Evolutionary conservation across 768 basidiomycete genomes (phyloP), one percentile per base, ranked within the genome.

Genomic region (Clitopilus hobsonii): DNA sequence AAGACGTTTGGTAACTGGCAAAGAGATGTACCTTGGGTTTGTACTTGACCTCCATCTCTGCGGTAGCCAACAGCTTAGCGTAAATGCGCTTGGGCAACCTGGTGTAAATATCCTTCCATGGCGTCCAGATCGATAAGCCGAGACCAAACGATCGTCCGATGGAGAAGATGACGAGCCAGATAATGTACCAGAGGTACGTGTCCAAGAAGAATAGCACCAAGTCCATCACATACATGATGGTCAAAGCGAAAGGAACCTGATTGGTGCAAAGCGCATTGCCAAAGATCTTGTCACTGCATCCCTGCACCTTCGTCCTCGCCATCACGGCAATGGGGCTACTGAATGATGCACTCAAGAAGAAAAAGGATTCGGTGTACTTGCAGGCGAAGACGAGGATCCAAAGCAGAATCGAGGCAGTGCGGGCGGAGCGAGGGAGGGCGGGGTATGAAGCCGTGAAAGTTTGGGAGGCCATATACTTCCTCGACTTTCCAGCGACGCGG

Each of bases 201-300:
- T 99, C 97, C 74, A 99, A 76, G 85, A 99, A 99, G 86, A 98
- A 99, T 62, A 99, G 78, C 55, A 92, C 79, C 60, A 99, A 74
- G 67, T 99, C 97, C 97, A 99, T 98, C 71, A 97, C 69, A 76
- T 96, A 98, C 96, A 98, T 99, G 80, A 98, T 94, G 36, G 95
- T 78, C 57, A 99, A 83, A 0, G 97, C 88, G 74, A 98, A 99
- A 0, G 89, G 84, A 36, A 97, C 90, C 56, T 99, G 97, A 65
- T 97, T 94, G 30, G 83, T 78, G 75, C 97, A 99, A 5, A 98
- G 77, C 6, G 76, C 78, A 53, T 67, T 75, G 14, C 94, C 94
- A 65, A 98, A 89, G 57, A 86, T 75, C 70, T 78, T 87, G 72
- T 98, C 96, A 58, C 66, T 81, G 72, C 97, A 99, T 47, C 85